Base-by-base conservation (phyloP, 192 early-diverging fungal genomes). In the Paraglomus brasilianum region DNA sequence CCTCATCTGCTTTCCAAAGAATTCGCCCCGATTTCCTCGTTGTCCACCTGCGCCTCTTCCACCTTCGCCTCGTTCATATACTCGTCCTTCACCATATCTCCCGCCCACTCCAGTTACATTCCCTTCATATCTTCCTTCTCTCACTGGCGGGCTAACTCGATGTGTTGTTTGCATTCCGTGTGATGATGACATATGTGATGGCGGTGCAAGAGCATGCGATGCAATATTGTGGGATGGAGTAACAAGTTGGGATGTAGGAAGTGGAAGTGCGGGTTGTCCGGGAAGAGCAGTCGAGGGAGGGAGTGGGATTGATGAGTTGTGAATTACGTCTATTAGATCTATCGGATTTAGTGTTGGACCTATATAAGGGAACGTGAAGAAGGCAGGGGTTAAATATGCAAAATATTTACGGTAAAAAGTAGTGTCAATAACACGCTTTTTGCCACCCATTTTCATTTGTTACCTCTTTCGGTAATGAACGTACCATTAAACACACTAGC, bases 401-500 rank as follows among this genome's bases (percentile, higher is more conserved):
- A 9, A 17, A 24, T 13, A 5, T 5, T 24, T 55, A 30, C 36
- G 5, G 17, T 55, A 60, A 14, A n/a, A 60, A 11, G 10, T n/a
- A 38, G 17, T 42, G 19, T 0, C 14, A 41, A 41, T 5, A 14
- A 13, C 15, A 60, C 5, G 44, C 17, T 41, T 14, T 0, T 43
- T 61, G 21, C 14, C 19, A 61, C 11, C 19, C 39, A 61, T 17
- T 61, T 39, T 24, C 4, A 61, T 8, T 43, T 19, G 15, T 24
- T 4, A 57, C 17, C 9, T 57, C 13, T 24, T 41, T 30, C 21
- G 21, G 10, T 48, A 3, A 3, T 2, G 1, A 3, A 45, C 21
- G 38, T 44, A 44, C 62, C 79, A 60, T 72, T 72, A 22, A 74
- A 81, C 21, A 55, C 48, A 38, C 66, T 50, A 48, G 76, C 58